These are phyloP conservation scores for Coemansia biformis DNA, from an alignment of 192 early-diverging fungal species.

Conservation along the genomic window DNA sequence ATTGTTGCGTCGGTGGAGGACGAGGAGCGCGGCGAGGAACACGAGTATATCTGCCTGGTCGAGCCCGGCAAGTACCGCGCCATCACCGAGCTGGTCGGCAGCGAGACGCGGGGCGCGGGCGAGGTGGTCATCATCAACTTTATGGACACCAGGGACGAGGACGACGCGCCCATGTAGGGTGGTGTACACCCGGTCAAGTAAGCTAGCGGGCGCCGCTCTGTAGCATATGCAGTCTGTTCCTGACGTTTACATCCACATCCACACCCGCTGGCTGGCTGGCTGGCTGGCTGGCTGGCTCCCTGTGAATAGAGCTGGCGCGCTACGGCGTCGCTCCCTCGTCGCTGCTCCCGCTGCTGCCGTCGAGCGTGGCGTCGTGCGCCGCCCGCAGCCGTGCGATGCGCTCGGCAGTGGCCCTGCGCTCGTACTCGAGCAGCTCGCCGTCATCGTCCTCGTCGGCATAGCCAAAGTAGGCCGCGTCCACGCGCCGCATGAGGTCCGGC, in stretches of 20 bases:
- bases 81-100: constrained; percentile 77
- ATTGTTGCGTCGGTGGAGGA: constrained; percentile 71
- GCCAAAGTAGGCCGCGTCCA: constrained; percentile 94
- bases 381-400: constrained; percentile 24
- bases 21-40: constrained; percentile 59
- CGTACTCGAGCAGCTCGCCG: constrained; percentile 72
- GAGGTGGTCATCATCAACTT: constrained; percentile 83
- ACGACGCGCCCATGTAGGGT: too few relatives aligned
- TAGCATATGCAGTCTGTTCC: too few relatives aligned
- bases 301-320: too few relatives aligned
- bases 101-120: constrained; percentile 82
- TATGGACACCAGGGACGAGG: constrained; percentile 66
- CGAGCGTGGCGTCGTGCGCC: constrained; percentile 23
- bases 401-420: constrained; percentile 57
- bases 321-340: too few relatives aligned
- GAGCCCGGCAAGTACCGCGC: constrained; percentile 90
- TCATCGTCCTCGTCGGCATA: constrained; percentile 90
- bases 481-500: constrained; percentile 65
- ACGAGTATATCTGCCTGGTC: constrained; percentile 56
- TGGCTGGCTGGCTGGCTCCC: too few relatives aligned
- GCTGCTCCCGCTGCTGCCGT: constrained; percentile 10
- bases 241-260: too few relatives aligned
- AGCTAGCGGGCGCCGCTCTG: too few relatives aligned
- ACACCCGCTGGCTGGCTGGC: too few relatives aligned
- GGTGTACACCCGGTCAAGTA: too few relatives aligned